phyloP scores from a whole-genome alignment of 352 stramenopile species.

The Globisporangium middletonii region DNA sequence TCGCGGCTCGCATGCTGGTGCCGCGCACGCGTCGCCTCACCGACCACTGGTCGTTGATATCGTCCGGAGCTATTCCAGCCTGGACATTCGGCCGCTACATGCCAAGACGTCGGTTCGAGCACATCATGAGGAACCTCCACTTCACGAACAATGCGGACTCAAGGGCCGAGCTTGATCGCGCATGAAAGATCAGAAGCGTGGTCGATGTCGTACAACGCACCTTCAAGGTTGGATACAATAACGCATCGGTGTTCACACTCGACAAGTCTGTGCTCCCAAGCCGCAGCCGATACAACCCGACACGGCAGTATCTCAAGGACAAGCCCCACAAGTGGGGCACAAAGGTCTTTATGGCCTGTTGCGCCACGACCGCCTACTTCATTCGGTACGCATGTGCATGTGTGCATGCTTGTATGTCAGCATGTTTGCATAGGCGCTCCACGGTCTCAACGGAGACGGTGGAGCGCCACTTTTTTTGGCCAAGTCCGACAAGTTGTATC shows the following conservation, averaged over 20 bases:
- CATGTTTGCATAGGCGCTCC: too few species aligned
- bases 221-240: background rate
- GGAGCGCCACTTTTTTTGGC: background rate
- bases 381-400: constrained; percentile 5
- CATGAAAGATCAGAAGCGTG: background rate
- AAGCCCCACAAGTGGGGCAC: constrained; percentile 16
- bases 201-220: background rate
- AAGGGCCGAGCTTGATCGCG: background rate
- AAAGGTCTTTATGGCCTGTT: constrained; percentile 11
- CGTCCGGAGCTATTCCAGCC: background rate
- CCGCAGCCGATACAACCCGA: constrained; percentile 2
- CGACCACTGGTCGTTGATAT: background rate
- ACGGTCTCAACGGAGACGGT: too few species aligned
- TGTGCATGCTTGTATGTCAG: too few species aligned
- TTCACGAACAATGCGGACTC: background rate
- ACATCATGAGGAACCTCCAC: background rate
- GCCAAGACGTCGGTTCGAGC: background rate
- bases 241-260: background rate
- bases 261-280: constrained; percentile 6
- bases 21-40: background rate
- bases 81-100: background rate
- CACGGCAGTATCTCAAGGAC: constrained; percentile 7
- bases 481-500: background rate
- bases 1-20: constrained; percentile 1
- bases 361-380: constrained; percentile 1